A percentile compares a stretch with the other conserved stretches of the same genome.
Evolutionary conservation across 2,329 filamentous ascomycete species (phyloP).

Genomic region (Aspergillus niger): DNA sequence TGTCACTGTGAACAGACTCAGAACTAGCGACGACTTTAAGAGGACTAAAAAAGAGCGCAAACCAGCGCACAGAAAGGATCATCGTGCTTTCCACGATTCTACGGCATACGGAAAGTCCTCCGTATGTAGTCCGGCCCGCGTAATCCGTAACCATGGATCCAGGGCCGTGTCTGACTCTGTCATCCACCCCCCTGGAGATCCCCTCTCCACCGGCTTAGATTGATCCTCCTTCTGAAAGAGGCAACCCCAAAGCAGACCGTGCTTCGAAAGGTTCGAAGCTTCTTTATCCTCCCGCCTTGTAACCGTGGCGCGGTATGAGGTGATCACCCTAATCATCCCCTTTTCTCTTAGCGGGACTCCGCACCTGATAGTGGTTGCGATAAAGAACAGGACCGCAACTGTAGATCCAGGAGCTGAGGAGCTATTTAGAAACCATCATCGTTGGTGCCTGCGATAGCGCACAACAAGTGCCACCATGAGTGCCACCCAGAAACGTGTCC

Average conservation of each 20-base stretch:
- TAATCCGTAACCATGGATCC: background rate
- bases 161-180: background rate
- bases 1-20: background rate
- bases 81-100: background rate
- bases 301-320: background rate
- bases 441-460: background rate
- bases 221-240: background rate
- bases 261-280: background rate
- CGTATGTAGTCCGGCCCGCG: background rate
- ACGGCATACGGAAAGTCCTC: background rate
- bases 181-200: background rate
- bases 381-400: background rate
- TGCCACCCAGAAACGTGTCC: no score
- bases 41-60: background rate
- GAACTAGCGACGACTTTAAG: no score
- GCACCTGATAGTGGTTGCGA: background rate
- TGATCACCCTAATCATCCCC: background rate
- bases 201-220: background rate
- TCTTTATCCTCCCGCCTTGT: slow-evolving; percentile 1
- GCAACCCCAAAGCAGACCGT: background rate
- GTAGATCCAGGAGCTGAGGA: background rate
- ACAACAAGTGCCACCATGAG: background rate
- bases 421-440: background rate
- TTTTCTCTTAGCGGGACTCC: background rate
- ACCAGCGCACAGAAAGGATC: background rate